Base-by-base conservation (phyloP, 2,329 filamentous ascomycete species). In the Pezicula neosporulosa region DNA sequence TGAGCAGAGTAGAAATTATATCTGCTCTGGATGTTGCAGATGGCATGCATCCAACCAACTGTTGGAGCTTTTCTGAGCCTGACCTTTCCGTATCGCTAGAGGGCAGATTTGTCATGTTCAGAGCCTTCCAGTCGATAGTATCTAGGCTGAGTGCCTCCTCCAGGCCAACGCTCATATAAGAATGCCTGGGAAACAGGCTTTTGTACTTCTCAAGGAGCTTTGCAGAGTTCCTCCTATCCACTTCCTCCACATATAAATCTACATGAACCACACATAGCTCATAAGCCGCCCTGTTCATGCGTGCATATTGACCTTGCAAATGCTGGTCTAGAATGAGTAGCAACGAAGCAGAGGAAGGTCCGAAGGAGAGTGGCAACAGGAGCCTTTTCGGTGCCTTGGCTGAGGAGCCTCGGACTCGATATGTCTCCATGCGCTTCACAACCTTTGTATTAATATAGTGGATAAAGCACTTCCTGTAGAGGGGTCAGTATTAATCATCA, bases 311-410 rank as follows among this genome's bases (percentile, higher is more conserved):
- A 49, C 77, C 79, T 57, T 80, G 75, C 43, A 88, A 75, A 63
- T 90, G 88, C 54, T 78, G 73, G 67, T 89, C 81, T 49, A 97
- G 74, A 19, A 96, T 77, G 61, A 93, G 81, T 28, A 96, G 75
- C 41, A 99, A 75, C 13, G 84, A 81, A 13, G 87, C 78, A 0
- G 93, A 97, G 1, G 89, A 94, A 1, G 87, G 75, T 1, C 94
- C 93, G 62, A 90, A 86, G 0, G 92, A 96, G 2, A 97, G 73
- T 6, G 91, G 90, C 18, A 96, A 73, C 16, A 96, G 73, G 44
- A 96, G 80, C 63, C 65, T 71, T 58, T 62, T 57, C 63, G 65
- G 55, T 62, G 67, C 52, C 47, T 67, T 64, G 49, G 64, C 57
- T 49, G 54, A 57, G 37, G 62, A 61, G 27, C 56, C 66, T 36